phyloP scores from a whole-genome alignment of 1,139 yeast genomes.

The Taiozyma sp. region DNA sequence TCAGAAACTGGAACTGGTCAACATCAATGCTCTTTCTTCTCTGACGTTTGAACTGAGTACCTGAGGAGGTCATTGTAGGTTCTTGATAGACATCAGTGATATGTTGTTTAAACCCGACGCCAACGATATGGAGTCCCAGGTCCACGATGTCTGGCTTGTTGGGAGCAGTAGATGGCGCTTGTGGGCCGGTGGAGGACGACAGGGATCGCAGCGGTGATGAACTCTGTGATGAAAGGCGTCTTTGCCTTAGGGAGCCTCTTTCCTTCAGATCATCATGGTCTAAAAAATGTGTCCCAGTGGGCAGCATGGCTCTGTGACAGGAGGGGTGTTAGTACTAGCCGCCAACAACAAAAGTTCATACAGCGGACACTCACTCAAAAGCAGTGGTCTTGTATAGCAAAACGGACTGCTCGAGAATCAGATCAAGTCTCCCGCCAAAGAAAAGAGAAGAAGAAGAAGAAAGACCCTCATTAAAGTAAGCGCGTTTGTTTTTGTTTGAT shows the following conservation, averaged over 20 bases:
- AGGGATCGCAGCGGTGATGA: slow-evolving; percentile 1
- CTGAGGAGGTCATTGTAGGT: neutral
- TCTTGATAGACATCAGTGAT: neutral
- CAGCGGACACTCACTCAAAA: neutral
- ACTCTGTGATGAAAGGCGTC: neutral
- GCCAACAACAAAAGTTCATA: neutral
- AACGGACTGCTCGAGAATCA: neutral
- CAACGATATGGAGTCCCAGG: slow-evolving; percentile 20
- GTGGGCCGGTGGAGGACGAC: neutral
- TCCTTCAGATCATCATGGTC: neutral
- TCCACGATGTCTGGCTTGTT: slow-evolving; percentile 8
- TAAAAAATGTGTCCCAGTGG: neutral
- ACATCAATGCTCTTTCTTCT: slow-evolving; percentile 1
- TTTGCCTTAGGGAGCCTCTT: neutral
- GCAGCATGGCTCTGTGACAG: neutral
- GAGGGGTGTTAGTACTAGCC: neutral
- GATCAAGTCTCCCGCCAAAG: neutral
- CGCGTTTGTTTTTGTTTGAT: neutral
- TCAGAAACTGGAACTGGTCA: slow-evolving; percentile 19
- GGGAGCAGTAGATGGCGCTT: neutral
- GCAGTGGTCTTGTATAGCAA: neutral
- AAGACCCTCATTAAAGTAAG: too few species aligned
- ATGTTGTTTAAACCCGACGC: slow-evolving; percentile 13
- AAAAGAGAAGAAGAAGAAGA: too few species aligned
- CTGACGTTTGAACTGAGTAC: neutral